These are phyloP conservation scores for Trichoderma oligosporum DNA, from an alignment of 2,329 filamentous ascomycete species.

Conservation along the genomic window DNA sequence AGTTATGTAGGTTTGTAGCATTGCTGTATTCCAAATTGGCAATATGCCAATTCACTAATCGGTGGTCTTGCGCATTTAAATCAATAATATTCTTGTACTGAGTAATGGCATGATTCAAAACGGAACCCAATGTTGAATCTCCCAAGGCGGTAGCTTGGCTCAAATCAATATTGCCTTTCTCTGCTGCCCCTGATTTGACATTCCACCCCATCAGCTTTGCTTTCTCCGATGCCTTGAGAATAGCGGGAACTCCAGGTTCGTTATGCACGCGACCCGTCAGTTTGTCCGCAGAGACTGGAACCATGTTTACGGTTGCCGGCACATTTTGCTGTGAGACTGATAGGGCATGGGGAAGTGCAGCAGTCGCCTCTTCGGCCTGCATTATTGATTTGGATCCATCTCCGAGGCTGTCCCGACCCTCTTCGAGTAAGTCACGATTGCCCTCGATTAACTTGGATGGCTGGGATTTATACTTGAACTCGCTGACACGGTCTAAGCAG, in stretches of 20 bases:
- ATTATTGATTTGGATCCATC: constrained; percentile 67
- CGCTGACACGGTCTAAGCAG: constrained; percentile 84
- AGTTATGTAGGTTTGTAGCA: constrained; percentile 77
- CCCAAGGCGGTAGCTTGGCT: constrained; percentile 59
- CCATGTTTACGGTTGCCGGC: constrained; percentile 51
- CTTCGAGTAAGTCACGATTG: constrained; percentile 74
- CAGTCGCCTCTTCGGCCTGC: constrained; percentile 66
- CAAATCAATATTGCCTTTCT: constrained; percentile 67
- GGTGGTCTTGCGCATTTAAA: constrained; percentile 78
- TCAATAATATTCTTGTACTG: constrained; percentile 84
- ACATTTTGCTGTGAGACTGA: constrained; percentile 53
- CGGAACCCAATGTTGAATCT: constrained; percentile 77
- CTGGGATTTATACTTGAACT: constrained; percentile 77
- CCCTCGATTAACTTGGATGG: constrained; percentile 72
- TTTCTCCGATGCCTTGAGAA: constrained; percentile 70
- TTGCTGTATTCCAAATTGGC: constrained; percentile 98
- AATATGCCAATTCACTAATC: constrained; percentile 95
- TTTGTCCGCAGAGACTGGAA: constrained; percentile 63
- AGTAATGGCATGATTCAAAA: constrained; percentile 84
- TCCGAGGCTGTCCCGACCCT: constrained; percentile 71
- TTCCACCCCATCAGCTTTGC: constrained; percentile 80
- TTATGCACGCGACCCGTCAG: constrained; percentile 70
- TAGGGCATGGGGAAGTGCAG: constrained; percentile 54
- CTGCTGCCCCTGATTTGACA: constrained; percentile 59
- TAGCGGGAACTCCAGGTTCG: constrained; percentile 64